A percentile compares a stretch with the other conserved stretches of the same genome.
Evolutionary conservation across 495 filamentous ascomycete species (phyloP).

Genomic region (Apiosordaria backusii): DNA sequence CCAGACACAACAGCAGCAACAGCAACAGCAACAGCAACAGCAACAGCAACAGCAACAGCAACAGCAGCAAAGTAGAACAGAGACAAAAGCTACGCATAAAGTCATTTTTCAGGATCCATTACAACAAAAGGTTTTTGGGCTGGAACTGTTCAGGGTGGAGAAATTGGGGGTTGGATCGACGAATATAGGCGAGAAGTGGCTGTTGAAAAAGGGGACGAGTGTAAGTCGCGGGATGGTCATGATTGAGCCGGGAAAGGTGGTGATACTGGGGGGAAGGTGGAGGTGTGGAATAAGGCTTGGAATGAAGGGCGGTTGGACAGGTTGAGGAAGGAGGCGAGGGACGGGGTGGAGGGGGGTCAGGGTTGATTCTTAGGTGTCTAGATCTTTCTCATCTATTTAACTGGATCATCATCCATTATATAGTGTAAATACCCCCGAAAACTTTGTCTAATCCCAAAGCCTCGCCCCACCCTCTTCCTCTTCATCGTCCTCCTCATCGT

Average conservation of each 20-base stretch:
- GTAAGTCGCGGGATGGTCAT: constrained; percentile 77
- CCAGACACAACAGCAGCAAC: not conserved
- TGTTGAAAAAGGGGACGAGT: constrained; percentile 58
- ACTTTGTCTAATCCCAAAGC: too few relatives aligned
- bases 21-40: not conserved
- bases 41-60: not conserved
- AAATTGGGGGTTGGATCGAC: constrained; percentile 62
- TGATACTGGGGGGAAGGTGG: constrained; percentile 81
- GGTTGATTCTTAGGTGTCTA: too few relatives aligned
- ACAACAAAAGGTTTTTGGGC: constrained; percentile 63
- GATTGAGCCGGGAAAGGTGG: constrained; percentile 60
- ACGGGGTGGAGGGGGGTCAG: not conserved
- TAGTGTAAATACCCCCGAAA: too few relatives aligned
- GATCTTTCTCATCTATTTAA: too few relatives aligned
- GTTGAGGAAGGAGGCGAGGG: constrained; percentile 48
- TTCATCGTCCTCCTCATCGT: too few relatives aligned
- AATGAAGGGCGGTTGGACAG: constrained; percentile 64
- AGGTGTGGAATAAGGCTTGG: constrained; percentile 74
- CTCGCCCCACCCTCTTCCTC: too few relatives aligned
- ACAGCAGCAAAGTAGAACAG: not conserved
- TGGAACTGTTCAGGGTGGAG: constrained; percentile 68
- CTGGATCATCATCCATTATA: too few relatives aligned
- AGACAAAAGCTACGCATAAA: constrained; percentile 63
- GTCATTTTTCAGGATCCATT: constrained; percentile 76
- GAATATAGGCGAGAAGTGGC: constrained; percentile 74